These are phyloP conservation scores for Luvunga scandens DNA, from an alignment of 345 rosid genomes.

Conservation along the genomic window DNA sequence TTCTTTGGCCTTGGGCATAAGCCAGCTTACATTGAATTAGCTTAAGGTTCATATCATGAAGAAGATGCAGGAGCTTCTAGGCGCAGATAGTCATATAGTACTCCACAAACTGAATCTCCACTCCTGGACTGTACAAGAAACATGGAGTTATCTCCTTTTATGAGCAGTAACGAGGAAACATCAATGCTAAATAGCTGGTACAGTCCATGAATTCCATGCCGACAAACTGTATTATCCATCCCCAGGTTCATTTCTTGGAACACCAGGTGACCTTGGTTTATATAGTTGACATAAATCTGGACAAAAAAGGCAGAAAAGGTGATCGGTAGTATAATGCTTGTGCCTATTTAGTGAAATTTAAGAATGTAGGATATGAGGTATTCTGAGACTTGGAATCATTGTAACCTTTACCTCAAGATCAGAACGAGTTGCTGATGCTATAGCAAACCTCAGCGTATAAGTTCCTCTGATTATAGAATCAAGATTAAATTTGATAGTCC, in stretches of 20 bases:
- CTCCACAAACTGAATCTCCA: conserved; percentile 34
- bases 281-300: conserved; percentile 28
- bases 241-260: conserved; percentile 29
- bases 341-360: neutral
- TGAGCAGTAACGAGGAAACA: conserved; percentile 24
- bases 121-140: conserved; percentile 28
- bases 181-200: conserved; percentile 23
- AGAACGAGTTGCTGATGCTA: conserved; percentile 38
- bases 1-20: neutral
- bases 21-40: neutral
- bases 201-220: conserved; percentile 40
- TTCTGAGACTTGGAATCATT: neutral
- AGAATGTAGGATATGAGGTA: neutral
- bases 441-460: conserved; percentile 35
- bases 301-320: neutral
- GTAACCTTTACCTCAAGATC: conserved; percentile 24
- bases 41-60: neutral
- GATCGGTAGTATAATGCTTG: neutral
- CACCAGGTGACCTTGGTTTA: conserved; percentile 19
- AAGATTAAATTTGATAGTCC: conserved; percentile 34
- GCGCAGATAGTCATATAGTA: conserved; percentile 35
- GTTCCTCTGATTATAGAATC: conserved; percentile 26
- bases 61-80: conserved; percentile 33
- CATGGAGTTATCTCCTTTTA: conserved; percentile 33
- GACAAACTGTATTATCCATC: conserved; percentile 30